These are phyloP conservation scores for Dictyostelium firmibasis DNA, from an alignment of 78 protist genomes.

Conservation along the genomic window DNA sequence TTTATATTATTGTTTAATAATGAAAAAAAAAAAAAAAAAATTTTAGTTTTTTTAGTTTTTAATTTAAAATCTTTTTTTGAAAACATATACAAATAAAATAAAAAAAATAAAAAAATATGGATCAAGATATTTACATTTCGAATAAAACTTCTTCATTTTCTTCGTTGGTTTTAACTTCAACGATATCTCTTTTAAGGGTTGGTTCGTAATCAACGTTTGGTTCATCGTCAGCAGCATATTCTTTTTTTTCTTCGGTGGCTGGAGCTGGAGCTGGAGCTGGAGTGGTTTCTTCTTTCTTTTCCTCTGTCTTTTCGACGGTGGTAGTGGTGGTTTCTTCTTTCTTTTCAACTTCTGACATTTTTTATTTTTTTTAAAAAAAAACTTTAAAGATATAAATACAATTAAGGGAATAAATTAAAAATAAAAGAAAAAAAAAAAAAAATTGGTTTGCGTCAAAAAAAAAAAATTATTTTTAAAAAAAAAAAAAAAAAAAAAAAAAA, in stretches of 20 bases:
- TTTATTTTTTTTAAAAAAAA: neutral
- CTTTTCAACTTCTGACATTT: slow-evolving; percentile 3
- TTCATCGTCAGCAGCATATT: slow-evolving; percentile 30
- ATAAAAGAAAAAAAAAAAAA: slow-evolving; percentile 5
- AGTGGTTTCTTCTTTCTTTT: neutral
- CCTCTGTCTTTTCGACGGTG: slow-evolving; percentile 1
- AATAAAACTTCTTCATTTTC: slow-evolving; percentile 68
- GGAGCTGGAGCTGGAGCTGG: neutral
- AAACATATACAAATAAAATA: too few relatives aligned
- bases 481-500: neutral
- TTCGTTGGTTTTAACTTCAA: slow-evolving; percentile 41
- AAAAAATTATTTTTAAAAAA: neutral
- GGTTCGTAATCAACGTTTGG: slow-evolving; percentile 57
- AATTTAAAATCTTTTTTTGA: too few relatives aligned
- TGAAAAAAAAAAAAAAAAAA: neutral
- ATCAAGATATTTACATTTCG: slow-evolving; percentile 11
- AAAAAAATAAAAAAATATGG: too few relatives aligned
- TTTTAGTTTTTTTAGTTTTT: neutral
- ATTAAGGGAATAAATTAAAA: neutral
- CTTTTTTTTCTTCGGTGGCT: neutral
- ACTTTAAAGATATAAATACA: neutral
- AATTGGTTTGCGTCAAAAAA: neutral
- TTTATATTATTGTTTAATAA: too few relatives aligned
- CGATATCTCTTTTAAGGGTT: slow-evolving; percentile 1
- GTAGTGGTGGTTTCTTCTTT: slow-evolving; percentile 7